A percentile compares a stretch with the other conserved stretches of the same genome.
Conservation (phyloP, 345 rosid genomes). For the Melaleuca quinquenervia region DNA sequence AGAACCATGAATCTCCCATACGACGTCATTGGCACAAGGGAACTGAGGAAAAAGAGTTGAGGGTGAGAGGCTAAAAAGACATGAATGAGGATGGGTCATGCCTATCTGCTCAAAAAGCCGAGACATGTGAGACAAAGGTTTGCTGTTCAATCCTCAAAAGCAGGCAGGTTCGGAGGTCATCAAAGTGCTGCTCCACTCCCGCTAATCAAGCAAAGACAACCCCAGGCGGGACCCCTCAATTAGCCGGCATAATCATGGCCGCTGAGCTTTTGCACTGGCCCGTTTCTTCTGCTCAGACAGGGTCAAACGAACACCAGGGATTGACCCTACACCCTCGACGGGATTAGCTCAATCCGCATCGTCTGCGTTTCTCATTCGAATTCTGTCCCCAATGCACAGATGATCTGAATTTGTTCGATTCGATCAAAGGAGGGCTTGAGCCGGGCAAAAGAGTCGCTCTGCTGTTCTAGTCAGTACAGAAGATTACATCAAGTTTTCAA, state of each 20-base stretch:
- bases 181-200: background rate
- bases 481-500: background rate
- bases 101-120: background rate
- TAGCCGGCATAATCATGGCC: background rate
- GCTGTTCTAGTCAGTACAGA: background rate
- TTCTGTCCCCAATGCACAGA: background rate
- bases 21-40: background rate
- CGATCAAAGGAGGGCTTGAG: background rate
- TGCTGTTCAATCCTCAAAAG: background rate
- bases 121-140: background rate
- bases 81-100: background rate
- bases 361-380: background rate
- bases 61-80: background rate
- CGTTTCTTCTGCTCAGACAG: background rate
- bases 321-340: background rate
- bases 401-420: background rate
- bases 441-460: background rate
- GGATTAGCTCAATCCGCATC: background rate
- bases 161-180: background rate
- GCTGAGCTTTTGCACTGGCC: background rate
- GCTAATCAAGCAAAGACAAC: background rate
- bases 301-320: background rate
- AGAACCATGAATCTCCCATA: background rate
- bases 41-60: background rate
- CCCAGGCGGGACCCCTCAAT: background rate